A percentile compares a stretch with the other conserved stretches of the same genome.
phyloP scores from a whole-genome alignment of 768 basidiomycete genomes.

The Rossbeevera mucosa region DNA sequence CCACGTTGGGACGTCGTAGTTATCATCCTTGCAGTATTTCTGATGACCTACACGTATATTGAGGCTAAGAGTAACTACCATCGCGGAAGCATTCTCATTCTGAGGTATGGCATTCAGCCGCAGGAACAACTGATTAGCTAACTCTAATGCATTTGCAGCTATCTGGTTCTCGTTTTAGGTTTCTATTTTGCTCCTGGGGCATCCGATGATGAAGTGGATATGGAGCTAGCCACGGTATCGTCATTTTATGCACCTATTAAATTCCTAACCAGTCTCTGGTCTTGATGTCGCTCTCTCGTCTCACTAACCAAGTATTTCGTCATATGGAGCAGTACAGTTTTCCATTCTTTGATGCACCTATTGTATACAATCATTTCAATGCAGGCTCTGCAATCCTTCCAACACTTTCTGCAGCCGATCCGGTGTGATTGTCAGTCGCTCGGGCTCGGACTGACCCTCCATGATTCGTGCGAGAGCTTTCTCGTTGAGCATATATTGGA shows the following conservation, averaged over 20 bases:
- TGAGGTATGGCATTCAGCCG: slow-evolving; percentile 55
- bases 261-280: slow-evolving; percentile 14
- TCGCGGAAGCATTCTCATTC: slow-evolving; percentile 89
- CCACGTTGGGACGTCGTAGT: slow-evolving; percentile 97
- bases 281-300: slow-evolving; percentile 1
- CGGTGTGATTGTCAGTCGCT: slow-evolving; percentile 46
- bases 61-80: slow-evolving; percentile 99
- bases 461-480: slow-evolving; percentile 48
- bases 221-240: slow-evolving; percentile 2
- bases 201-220: slow-evolving; percentile 18
- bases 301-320: slow-evolving; percentile 1
- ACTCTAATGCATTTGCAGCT: slow-evolving; percentile 45
- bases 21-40: slow-evolving; percentile 92
- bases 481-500: slow-evolving; percentile 38
- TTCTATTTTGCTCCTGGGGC: slow-evolving; percentile 82
- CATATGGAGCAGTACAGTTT: slow-evolving; percentile 11
- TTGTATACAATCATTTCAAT: slow-evolving; percentile 33
- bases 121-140: background rate
- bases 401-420: slow-evolving; percentile 36
- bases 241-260: slow-evolving; percentile 2
- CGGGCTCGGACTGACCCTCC: slow-evolving; percentile 53
- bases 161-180: slow-evolving; percentile 84
- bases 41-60: slow-evolving; percentile 98
- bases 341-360: slow-evolving; percentile 13
- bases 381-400: slow-evolving; percentile 52